Evolutionary conservation across 75 land plant genomes (phyloP), one percentile per base, ranked within the genome.

Genomic region (Cupressus sempervirens): DNA sequence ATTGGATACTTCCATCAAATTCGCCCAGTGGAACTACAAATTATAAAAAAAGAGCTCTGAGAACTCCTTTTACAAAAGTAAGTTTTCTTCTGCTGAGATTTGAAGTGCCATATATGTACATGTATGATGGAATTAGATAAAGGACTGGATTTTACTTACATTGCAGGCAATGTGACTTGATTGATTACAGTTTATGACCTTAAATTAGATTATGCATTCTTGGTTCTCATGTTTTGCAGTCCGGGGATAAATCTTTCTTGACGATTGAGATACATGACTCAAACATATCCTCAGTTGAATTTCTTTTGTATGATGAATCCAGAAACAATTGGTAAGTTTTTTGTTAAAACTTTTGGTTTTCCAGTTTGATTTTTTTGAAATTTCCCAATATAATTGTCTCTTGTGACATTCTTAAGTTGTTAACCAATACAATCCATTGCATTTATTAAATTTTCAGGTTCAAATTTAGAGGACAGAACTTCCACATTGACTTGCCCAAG

Each of bases 41-140:
- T 32, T 91, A 89, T 76, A 93, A 95, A 76, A 90, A 94, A 43
- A 84, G 65, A 86, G 99, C 99, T 54, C 86, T 96, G 41, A 90
- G 94, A 84, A 95, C 96, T 38, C 98, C 99, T 2, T 96, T 98
- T 85, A 74, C 43, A 34, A 93, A 89, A 85, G 99, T 94, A 81
- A 86, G 93, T 81, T 80, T 45, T 45, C 54, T 81, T 30, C 36
- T 81, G 32, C 46, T 50, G 34, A 16, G 38, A 26, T 70, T 30
- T 68, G 23, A 54, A 81, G 23, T 36, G 43, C 34, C 45, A 38
- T n/a, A 15, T 26, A 15, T 34, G 76, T 41, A 12, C 10, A 15
- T n/a, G 15, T 10, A 32, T 48, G 13, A 41, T 46, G 40, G 15
- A 41, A 29, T 85, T 52, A 29, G 41, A 65, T 32, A 11, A 84